Evolutionary conservation across 768 basidiomycete genomes (phyloP), one percentile per base, ranked within the genome.

Genomic region (Kwoniella newhampshirensis): DNA sequence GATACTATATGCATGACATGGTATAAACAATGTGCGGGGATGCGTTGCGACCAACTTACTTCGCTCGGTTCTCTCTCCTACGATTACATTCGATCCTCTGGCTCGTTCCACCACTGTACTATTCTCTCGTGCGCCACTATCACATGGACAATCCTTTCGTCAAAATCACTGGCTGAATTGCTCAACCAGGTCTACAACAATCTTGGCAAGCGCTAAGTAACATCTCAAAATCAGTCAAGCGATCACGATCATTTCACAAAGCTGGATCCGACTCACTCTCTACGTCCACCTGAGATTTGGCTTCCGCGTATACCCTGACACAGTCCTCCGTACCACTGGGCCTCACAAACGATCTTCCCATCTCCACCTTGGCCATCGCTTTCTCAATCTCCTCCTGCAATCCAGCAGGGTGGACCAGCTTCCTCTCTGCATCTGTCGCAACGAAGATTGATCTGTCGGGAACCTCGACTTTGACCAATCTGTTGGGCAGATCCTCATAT

Each of bases 271-370:
- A 80, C 86, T 71, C 64, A 96, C 94, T 88, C 74, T 93, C 91
- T 18, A 88, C 90, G 65, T 87, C 86, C 13, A 82, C 76, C 59
- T 82, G 83, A 39, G 84, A 78, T 43, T 80, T 81, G 1, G 96
- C 94, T 75, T 99, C 96, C 1, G 93, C 96, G 71, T 98, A 99
- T 15, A 99, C 92, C 57, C 96, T 82, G 5, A 99, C 96, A 23
- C 94, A 93, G 70, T 99, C 93, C 76, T 99, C 96, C 21, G 96
- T 99, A 8, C 96, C 96, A 75, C 91, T 94, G 2, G 96, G 96
- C 55, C 96, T 78, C 17, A 98, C 96, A 70, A 99, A 99, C 25
- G 89, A 85, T 39, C 96, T 84, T 1, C 96, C 96, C 17, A 85
- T 85, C 43, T 87, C 85, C 68, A 87, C 88, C 70, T 85, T 85